Evolutionary conservation across 2,329 filamentous ascomycete species (phyloP), one percentile per base, ranked within the genome.

Genomic region (Pseudopithomyces chartarum): DNA sequence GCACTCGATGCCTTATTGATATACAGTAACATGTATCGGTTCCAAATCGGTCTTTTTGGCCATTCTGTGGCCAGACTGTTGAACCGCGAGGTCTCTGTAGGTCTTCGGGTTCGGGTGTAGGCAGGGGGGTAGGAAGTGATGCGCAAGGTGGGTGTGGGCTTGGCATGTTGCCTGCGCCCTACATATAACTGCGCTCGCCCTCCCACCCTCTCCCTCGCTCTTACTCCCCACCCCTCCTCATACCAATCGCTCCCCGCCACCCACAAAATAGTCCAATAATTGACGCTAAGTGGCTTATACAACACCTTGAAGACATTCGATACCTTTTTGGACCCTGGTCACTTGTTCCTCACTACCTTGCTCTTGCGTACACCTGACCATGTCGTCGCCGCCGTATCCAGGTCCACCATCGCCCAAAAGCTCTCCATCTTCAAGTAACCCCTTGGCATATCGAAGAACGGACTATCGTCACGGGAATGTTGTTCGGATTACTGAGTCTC

Each of bases 401-500:
- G 53, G 17, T 7, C 33, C 40, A 19, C 57, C 53, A 23, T 10
- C 48, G n/a, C 3, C 15, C 19, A 44, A 42, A 33, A 20, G 17
- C n/a, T 13, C 23, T 20, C 26, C n/a, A 20, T 48, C 56, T 13
- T 22, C 47, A 40, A 53, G 20, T 22, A 38, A 6, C 11, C 26
- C 15, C 33, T 26, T 55, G 22, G 44, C 54, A 22, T 67, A 69
- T 55, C 68, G 67, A 45, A 60, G 68, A 48, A 60, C 58, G n/a
- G 58, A 64, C 43, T 71, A 70, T 49, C 56, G 64, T 46, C 54
- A 73, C 61, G 64, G 64, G 19, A 58, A 58, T 32, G 59, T 52
- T 46, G 50, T 67, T 40, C 66, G 57, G 40, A 62, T 71, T 23
- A 55, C 65, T 11, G 68, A 74, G 47, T 66, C 59, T 64, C 63